Evolutionary conservation across 2,329 filamentous ascomycete species (phyloP), one percentile per base, ranked within the genome.

Genomic region (Verticillium albo-atrum): DNA sequence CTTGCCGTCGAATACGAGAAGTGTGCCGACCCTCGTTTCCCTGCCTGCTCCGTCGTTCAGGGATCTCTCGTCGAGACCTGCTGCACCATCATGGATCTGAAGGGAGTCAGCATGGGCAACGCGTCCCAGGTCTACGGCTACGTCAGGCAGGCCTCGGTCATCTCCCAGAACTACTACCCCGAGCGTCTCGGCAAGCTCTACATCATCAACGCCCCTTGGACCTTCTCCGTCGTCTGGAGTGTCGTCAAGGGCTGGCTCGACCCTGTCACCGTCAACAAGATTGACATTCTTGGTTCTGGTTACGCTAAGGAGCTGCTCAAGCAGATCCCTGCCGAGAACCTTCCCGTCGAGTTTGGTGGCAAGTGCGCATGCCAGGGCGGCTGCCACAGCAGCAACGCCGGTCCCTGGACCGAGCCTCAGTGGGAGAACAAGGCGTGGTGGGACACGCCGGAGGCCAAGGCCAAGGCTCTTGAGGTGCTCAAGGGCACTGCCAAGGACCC

Each of bases 111-210:
- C 61, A 79, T 98, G 68, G 83, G 82, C 73, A 95, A 90, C 77
- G 88, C 91, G 51, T 84, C 87, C 63, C 89, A 89, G 62, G 94
- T 97, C 60, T 97, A 96, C 81, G 84, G 86, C 58, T 98, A 97
- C 80, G 85, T 99, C 67, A 86, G 86, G 70, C 85, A 89, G 73
- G 92, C 92, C 53, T 95, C 92, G 34, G 88, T 81, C 74, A 91
- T 99, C 78, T 96, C 91, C 65, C 95, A 98, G 79, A 97, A 98
- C 85, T 96, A 98, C 86, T 99, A 99, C 80, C 95, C 95, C 7
- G 95, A 99, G 83, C 91, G 95, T 61, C 83, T 99, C 61, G 95
- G 95, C 71, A 93, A 92, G 78, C 84, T 99, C 72, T 99, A 97
- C 83, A 80, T 99, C 68, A 97, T 99, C 87, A 99, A 99, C 78